Evolutionary conservation across 768 basidiomycete species (phyloP).

Genomic region (Collybiopsis luxurians): DNA sequence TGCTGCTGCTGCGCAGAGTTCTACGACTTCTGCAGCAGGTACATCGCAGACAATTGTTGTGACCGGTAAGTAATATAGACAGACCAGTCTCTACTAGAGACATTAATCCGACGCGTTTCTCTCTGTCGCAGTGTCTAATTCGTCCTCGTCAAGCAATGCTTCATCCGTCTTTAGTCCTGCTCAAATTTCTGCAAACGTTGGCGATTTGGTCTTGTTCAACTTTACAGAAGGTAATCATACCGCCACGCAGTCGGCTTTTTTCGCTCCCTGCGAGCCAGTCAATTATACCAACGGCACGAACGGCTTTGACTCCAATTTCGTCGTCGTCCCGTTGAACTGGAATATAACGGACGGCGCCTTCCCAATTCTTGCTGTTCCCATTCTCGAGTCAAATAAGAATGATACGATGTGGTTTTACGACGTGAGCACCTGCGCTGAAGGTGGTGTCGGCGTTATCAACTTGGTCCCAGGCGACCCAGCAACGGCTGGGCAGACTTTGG

Average conservation of each 20-base stretch:
- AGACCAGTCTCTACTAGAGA: not conserved
- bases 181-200: conserved; percentile 35
- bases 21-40: not conserved
- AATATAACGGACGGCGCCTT: conserved; percentile 44
- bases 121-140: conserved; percentile 41
- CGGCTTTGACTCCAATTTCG: conserved; percentile 56
- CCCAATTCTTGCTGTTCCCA: conserved; percentile 43
- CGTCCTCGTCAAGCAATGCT: conserved; percentile 37
- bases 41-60: not conserved
- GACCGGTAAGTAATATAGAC: not conserved
- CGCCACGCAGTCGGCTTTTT: conserved; percentile 56
- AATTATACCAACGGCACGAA: conserved; percentile 48
- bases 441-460: conserved; percentile 64
- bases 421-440: conserved; percentile 47
- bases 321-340: conserved; percentile 34
- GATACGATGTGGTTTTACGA: conserved; percentile 63
- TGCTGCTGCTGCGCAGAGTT: not conserved
- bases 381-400: conserved; percentile 37
- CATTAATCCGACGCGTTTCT: no score
- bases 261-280: conserved; percentile 48
- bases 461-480: conserved; percentile 36
- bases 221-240: conserved; percentile 56
- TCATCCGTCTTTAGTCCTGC: conserved; percentile 44
- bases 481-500: conserved; percentile 29
- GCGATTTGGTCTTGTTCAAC: conserved; percentile 56